phyloP scores from a whole-genome alignment of 2,329 filamentous ascomycete genomes.

The Uncinocarpus reesii region DNA sequence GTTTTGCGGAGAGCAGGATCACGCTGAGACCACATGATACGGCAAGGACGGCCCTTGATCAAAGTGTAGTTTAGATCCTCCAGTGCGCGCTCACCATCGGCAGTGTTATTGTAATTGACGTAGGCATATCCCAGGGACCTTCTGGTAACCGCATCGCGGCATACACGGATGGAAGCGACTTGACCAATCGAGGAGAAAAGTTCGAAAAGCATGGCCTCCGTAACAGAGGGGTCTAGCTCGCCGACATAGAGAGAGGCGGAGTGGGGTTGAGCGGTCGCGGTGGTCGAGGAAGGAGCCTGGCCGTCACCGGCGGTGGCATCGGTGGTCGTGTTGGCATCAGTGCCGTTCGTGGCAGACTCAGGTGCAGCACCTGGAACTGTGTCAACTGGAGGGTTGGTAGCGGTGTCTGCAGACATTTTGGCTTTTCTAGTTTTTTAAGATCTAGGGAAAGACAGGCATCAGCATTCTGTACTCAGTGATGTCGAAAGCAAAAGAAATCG shows the following conservation, averaged over 20 bases:
- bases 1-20: slow-evolving; percentile 98
- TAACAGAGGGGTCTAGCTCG: slow-evolving; percentile 94
- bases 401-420: slow-evolving; percentile 72
- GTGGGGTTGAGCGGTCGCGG: slow-evolving; percentile 70
- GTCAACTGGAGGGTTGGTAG: slow-evolving; percentile 59
- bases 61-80: slow-evolving; percentile 99
- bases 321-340: slow-evolving; percentile 58
- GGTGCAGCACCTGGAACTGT: slow-evolving; percentile 52
- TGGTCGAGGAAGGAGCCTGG: slow-evolving; percentile 44
- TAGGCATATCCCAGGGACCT: slow-evolving; percentile 98
- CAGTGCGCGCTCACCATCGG: slow-evolving; percentile 93
- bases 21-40: slow-evolving; percentile 99
- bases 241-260: slow-evolving; percentile 98
- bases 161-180: slow-evolving; percentile 98
- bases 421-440: slow-evolving; percentile 43
- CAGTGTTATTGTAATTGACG: slow-evolving; percentile 98
- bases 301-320: slow-evolving; percentile 36
- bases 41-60: slow-evolving; percentile 97
- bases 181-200: slow-evolving; percentile 99
- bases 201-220: slow-evolving; percentile 99
- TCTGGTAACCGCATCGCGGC: slow-evolving; percentile 95
- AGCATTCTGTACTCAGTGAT: not conserved
- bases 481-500: not conserved
- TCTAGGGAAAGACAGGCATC: slow-evolving; percentile 7
- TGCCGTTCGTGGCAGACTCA: slow-evolving; percentile 34